These are phyloP conservation scores for Nakaseomyces kungkrabaensis DNA, from an alignment of 1,139 yeast species.

Conservation along the genomic window DNA sequence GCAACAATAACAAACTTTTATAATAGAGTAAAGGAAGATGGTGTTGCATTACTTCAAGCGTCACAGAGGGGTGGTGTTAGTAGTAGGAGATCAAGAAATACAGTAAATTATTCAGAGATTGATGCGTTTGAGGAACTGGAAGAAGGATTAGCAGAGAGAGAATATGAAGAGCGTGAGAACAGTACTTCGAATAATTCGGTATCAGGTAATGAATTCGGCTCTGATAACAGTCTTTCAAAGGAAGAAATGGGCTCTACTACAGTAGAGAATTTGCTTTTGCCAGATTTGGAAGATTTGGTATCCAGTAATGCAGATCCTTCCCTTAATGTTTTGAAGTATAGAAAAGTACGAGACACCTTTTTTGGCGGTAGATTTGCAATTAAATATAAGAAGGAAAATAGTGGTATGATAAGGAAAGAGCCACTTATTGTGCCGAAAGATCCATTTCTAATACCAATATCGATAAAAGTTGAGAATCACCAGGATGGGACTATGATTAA, in stretches of 20 bases:
- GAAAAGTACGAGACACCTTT: constrained; percentile 28
- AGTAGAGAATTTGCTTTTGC: constrained; percentile 9
- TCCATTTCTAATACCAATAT: constrained; percentile 60
- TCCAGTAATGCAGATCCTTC: constrained; percentile 13
- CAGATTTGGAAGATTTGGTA: constrained; percentile 25
- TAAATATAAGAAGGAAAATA: constrained; percentile 19
- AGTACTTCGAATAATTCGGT: constrained; percentile 7
- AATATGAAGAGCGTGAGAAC: constrained; percentile 20
- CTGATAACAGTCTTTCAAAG: not conserved
- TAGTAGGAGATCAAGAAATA: constrained; percentile 59
- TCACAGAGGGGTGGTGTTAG: constrained; percentile 46
- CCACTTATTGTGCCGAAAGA: constrained; percentile 7
- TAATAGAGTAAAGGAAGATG: constrained; percentile 54
- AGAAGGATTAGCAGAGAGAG: not conserved
- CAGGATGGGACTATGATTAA: constrained; percentile 43
- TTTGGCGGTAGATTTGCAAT: constrained; percentile 27
- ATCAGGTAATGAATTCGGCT: constrained; percentile 6
- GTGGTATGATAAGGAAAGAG: not conserved
- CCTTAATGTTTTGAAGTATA: constrained; percentile 24
- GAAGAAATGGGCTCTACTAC: not conserved
- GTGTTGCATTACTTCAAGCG: constrained; percentile 45
- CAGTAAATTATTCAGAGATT: constrained; percentile 79
- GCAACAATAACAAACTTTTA: constrained; percentile 64
- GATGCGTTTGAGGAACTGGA: constrained; percentile 34
- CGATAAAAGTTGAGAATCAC: constrained; percentile 63